A percentile compares a stretch with the other conserved stretches of the same genome.
phyloP scores from a whole-genome alignment of 2,329 filamentous ascomycete genomes.

The Clarireedia homoeocarpa region DNA sequence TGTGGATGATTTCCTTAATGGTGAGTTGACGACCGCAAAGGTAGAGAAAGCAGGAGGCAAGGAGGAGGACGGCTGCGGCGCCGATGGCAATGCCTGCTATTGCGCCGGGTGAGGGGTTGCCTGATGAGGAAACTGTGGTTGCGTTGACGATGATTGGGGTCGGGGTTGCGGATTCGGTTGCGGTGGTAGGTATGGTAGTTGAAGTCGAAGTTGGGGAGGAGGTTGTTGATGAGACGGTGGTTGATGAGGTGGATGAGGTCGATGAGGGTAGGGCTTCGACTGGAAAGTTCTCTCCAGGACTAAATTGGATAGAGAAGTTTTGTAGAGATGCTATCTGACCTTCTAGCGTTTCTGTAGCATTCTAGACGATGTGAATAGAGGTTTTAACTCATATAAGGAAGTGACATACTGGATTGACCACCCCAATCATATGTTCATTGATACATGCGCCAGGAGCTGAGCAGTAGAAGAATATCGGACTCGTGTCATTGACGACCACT shows the following conservation, averaged over 20 bases:
- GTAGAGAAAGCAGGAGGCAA: constrained; percentile 18
- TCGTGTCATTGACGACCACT: constrained; percentile 49
- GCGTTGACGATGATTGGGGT: background rate
- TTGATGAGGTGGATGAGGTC: too few relatives aligned
- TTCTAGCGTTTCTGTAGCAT: constrained; percentile 19
- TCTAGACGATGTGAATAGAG: constrained; percentile 8
- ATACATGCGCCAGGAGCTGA: constrained; percentile 59
- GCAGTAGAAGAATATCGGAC: constrained; percentile 64
- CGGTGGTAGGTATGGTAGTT: constrained; percentile 4
- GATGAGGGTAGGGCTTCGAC: constrained; percentile 11
- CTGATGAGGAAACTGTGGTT: background rate
- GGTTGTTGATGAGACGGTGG: constrained; percentile 1
- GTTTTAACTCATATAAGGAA: background rate
- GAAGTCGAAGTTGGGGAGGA: constrained; percentile 7
- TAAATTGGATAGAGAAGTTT: constrained; percentile 17
- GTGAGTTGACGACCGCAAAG: constrained; percentile 22
- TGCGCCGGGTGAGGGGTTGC: constrained; percentile 14
- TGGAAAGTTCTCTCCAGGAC: constrained; percentile 21
- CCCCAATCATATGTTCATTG: constrained; percentile 64
- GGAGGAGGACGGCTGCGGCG: constrained; percentile 15
- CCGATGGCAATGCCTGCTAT: constrained; percentile 24
- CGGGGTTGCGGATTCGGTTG: background rate
- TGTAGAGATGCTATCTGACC: constrained; percentile 16
- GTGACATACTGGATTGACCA: constrained; percentile 58
- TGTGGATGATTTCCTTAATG: constrained; percentile 17